phyloP scores from a whole-genome alignment of 78 protist genomes.

The Dictyostelium brefeldianum region DNA sequence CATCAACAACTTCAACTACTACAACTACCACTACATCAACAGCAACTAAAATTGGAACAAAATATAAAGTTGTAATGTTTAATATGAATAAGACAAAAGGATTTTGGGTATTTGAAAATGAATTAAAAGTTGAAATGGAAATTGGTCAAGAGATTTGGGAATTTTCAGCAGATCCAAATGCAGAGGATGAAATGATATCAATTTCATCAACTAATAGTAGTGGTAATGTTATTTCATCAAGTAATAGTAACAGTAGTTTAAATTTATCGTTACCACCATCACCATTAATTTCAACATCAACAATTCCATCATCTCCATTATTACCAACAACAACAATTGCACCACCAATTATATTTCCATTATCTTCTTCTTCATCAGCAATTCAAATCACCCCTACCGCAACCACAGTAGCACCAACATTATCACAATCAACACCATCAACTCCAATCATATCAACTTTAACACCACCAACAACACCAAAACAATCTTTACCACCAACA shows the following conservation, averaged over 20 bases:
- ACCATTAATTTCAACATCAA: not conserved
- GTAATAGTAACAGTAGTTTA: constrained; percentile 4
- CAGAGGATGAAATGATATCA: constrained; percentile 37
- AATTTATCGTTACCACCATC: not conserved
- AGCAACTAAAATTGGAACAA: constrained; percentile 4
- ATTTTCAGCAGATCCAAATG: constrained; percentile 55
- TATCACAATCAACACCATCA: not conserved
- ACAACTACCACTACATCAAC: not conserved
- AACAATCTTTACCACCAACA: not conserved
- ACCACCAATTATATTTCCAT: not conserved
- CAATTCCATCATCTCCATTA: not conserved
- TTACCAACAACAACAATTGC: not conserved
- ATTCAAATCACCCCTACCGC: not conserved
- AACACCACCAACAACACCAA: not conserved
- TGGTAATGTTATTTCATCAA: not conserved
- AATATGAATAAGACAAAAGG: constrained; percentile 82
- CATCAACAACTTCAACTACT: not conserved
- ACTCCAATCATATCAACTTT: not conserved
- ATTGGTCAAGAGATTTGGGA: constrained; percentile 77
- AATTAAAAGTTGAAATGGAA: constrained; percentile 34
- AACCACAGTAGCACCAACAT: not conserved
- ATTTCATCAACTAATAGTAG: not conserved
- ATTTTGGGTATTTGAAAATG: constrained; percentile 71
- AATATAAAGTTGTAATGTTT: constrained; percentile 70
- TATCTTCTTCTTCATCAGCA: not conserved